Conservation (phyloP, 805 yeast genomes). For the Starmerella ratchasimensis region DNA sequence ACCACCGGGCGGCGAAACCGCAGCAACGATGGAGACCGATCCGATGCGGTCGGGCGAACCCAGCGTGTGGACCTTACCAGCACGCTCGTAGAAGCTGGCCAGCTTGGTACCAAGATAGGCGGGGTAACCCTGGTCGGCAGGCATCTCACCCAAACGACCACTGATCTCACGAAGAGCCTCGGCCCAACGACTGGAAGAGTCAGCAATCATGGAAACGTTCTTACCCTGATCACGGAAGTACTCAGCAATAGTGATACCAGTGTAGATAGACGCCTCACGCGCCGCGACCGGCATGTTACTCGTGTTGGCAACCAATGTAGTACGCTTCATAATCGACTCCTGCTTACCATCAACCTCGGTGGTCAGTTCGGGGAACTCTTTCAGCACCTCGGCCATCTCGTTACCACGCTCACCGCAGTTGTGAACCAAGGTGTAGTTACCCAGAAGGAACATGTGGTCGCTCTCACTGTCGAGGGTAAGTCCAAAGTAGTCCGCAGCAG, state of each 20-base stretch:
- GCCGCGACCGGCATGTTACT: constrained; percentile 99
- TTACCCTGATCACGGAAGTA: constrained; percentile 99
- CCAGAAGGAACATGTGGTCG: constrained; percentile 34
- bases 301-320: constrained; percentile 95
- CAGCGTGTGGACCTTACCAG: constrained; percentile 88
- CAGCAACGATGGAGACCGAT: constrained; percentile 98
- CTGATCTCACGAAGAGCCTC: constrained; percentile 99
- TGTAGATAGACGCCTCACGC: constrained; percentile 97
- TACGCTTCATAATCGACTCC: constrained; percentile 99
- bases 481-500: constrained; percentile 32
- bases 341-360: constrained; percentile 84
- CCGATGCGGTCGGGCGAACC: constrained; percentile 96
- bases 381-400: constrained; percentile 98
- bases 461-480: constrained; percentile 30
- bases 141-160: constrained; percentile 99
- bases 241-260: constrained; percentile 97
- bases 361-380: constrained; percentile 97
- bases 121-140: constrained; percentile 99
- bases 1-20: constrained; percentile 99
- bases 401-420: constrained; percentile 89
- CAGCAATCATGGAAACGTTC: constrained; percentile 98
- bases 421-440: constrained; percentile 24
- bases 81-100: constrained; percentile 98
- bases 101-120: constrained; percentile 97
- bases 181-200: constrained; percentile 99